Conservation (phyloP, 1,284 basidiomycete species). For the Heterobasidion parviporum region DNA sequence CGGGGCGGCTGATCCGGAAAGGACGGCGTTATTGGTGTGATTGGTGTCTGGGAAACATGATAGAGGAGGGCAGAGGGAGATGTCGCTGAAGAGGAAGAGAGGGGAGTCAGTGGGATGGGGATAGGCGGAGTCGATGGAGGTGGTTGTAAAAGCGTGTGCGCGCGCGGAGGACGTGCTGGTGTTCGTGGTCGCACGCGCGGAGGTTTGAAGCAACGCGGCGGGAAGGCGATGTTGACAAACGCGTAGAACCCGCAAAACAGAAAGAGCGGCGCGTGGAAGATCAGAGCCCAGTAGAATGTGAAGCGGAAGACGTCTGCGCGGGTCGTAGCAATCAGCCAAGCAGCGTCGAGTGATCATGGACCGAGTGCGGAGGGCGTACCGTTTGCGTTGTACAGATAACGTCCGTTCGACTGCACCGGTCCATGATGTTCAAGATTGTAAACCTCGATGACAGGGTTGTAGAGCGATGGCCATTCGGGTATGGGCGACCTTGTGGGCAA, state of each 20-base stretch:
- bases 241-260: conserved; percentile 62
- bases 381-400: conserved; percentile 22
- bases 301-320: conserved; percentile 69
- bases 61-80: background rate
- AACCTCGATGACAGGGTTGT: conserved; percentile 33
- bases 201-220: conserved; percentile 23
- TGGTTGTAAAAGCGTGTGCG: background rate
- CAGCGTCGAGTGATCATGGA: background rate
- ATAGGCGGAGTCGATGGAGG: background rate
- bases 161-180: background rate
- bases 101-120: conserved; percentile 11
- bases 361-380: conserved; percentile 17
- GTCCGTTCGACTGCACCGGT: conserved; percentile 22
- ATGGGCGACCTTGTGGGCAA: background rate
- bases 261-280: conserved; percentile 68
- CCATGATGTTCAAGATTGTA: conserved; percentile 29
- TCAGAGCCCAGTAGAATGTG: conserved; percentile 79
- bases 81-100: conserved; percentile 1
- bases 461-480: conserved; percentile 37
- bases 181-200: background rate
- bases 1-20: background rate
- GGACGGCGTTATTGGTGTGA: background rate
- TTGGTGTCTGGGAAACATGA: conserved; percentile 5
- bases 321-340: background rate
- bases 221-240: conserved; percentile 58